Base-by-base conservation (phyloP, 179 eudicot species). In the Spinacia oleracea region DNA sequence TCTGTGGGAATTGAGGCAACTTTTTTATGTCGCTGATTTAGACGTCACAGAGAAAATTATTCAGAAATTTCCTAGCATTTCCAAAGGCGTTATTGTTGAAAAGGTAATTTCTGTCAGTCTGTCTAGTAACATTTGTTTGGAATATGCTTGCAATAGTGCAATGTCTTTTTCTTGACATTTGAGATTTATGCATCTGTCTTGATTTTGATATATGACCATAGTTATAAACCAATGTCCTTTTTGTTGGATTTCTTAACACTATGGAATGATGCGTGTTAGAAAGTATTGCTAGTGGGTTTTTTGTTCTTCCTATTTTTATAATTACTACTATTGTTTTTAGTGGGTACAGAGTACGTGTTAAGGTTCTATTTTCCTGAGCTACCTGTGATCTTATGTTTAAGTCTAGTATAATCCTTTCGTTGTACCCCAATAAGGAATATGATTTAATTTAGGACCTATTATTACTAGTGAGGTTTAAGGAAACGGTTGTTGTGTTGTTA, bases 21-120 rank as follows among this genome's bases (percentile, higher is more conserved):
- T 32, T 35, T 58, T 74, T 38, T 74, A 56, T 23, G 77, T 18
- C 29, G 77, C 77, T 21, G 77, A 62, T 32, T 34, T 75, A 45
- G 14, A 23, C 4, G 58, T 65, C n/a, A 34, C 34, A 31, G 72
- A 76, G 32, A 50, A 29, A 23, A 63, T 65, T 64, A 34, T 76
- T 45, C 35, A 46, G 72, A 48, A n/a, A 6, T 76, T 64, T 76
- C 79, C 79, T 32, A 48, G 21, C 79, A 76, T 76, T 64, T 50
- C 34, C 4, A 76, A 65, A 18, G 79, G 72, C 29, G 72, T 76
- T 34, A 50, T 76, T 53, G 72, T 76, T 35, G 79, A 76, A 76
- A 76, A 64, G 79, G 79, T 65, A 76, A 64, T 64, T 9, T 64
- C 42, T 64, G 21, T 1, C 16, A 62, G 10, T 62, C 29, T 3